Evolutionary conservation across 1,139 yeast species (phyloP), one percentile per base, ranked within the genome.

Genomic region (Protomyces pachydermus): DNA sequence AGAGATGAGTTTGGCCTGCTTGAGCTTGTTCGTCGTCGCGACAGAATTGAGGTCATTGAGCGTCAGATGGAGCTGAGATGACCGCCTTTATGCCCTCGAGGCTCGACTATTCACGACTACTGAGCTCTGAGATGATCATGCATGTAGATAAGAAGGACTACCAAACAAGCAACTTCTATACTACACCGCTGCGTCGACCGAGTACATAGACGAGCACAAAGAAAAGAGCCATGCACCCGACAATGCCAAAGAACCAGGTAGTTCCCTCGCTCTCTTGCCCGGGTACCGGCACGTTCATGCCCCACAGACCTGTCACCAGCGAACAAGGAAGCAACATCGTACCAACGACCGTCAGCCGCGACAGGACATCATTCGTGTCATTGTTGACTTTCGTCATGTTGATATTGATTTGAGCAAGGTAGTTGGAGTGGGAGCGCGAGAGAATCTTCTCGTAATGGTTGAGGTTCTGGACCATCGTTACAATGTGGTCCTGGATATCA

Each of bases 331-430:
- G 78, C 8, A 93, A 96, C 67, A 93, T 88, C 0, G 98, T 91
- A 81, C 98, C 98, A 68, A 93, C 78, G 52, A 93, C 87, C 5
- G 98, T 90, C 65, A 93, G 89, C 73, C 91, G 89, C 2, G 97
- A 96, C 72, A 93, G 81, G 3, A 91, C 97, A 72, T 93, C 98
- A 74, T 93, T 93, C 82, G 95, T 91, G 71, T 91, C 97, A 72
- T 93, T 93, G 75, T 91, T 93, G n/a, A 91, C 97, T 74, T 87
- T 86, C 6, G 97, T 93, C 97, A 91, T 91, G 73, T 93, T 98
- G 69, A 95, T 91, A 74, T 91, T 93, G 72, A 93, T 88, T 73
- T 93, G 98, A 1, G 98, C 98, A 72, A 93, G 80, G 74, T 93
- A 93, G 74, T 93, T 93, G 20, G 97, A 88, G 75, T 93, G 98